Evolutionary conservation across 108 stramenopile species (phyloP).

Genomic region (Tribonema minus): DNA sequence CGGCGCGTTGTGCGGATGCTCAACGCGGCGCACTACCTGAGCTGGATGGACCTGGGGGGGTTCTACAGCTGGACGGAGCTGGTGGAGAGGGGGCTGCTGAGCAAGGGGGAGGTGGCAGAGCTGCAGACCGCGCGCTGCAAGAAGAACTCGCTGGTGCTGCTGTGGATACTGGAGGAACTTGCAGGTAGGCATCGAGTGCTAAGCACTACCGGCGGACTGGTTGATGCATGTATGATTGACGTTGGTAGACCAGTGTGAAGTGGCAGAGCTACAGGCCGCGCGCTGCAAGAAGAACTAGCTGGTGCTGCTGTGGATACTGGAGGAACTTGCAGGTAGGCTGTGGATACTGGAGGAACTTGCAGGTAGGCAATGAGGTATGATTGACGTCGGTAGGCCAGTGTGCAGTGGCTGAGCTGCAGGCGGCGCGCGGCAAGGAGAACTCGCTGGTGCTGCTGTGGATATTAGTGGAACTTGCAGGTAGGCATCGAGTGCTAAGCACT

Average conservation of each 20-base stretch:
- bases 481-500: no score
- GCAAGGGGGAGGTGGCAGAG: background rate
- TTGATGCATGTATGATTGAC: no score
- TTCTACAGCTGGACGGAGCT: background rate
- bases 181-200: no score
- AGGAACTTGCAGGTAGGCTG: no score
- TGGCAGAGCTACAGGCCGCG: no score
- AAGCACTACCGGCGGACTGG: no score
- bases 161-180: background rate
- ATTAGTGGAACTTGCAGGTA: background rate
- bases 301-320: no score
- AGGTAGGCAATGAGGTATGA: no score
- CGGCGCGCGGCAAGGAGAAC: background rate
- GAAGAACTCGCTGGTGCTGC: background rate
- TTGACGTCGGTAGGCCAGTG: background rate
- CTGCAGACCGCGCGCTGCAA: background rate
- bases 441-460: background rate
- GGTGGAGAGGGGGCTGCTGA: background rate
- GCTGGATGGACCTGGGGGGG: background rate
- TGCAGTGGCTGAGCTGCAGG: background rate
- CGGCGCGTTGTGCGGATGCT: background rate
- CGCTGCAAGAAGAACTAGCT: no score
- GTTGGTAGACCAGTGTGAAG: no score
- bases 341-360: no score
- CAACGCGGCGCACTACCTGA: background rate